Evolutionary conservation across 345 rosid species (phyloP), one percentile per base, ranked within the genome.

Genomic region (Eucalyptus tenuipes): DNA sequence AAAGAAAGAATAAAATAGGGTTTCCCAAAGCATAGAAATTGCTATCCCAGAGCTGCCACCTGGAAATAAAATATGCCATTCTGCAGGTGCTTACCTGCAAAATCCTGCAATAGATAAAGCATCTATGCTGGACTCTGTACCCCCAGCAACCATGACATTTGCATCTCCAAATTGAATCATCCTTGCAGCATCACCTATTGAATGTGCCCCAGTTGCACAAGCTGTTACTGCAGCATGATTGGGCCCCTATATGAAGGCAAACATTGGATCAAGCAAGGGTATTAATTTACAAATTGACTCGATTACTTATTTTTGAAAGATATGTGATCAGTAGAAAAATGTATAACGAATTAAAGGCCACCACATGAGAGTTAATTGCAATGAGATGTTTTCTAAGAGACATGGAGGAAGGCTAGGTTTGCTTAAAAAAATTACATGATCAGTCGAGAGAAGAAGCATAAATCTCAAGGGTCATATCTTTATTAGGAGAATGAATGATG

Each of bases 221-320:
- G 99, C 99, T 90, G 99, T 97, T 91, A 98, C 99, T 85, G 99
- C 99, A 90, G 99, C 97, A 95, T 97, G 99, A 92, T 98, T 98
- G 92, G 99, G 99, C 81, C 99, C 99, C 99, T 97, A 92, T 90
- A 87, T 86, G 89, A 81, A 89, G 79, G 88, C 82, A 82, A 6
- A 86, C 17, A 53, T 44, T 45, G 45, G 45, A 82, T 45, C 27
- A 13, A 11, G 40, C 57, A 27, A 87, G 82, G 49, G 82, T 47
- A 64, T 25, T 66, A 37, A 75, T 40, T 37, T 75, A 37, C 45
- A 37, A 40, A 75, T 75, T 37, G 82, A 75, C 45, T 75, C 2
- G 3, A 37, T 1, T 37, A 10, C 13, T 37, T 75, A 75, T 75
- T 75, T 75, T 6, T 75, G 14, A 75, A 75, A 20, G 82, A 37